phyloP scores from a whole-genome alignment of 331 rosid species.

The Rhamnella rubrinervis region DNA sequence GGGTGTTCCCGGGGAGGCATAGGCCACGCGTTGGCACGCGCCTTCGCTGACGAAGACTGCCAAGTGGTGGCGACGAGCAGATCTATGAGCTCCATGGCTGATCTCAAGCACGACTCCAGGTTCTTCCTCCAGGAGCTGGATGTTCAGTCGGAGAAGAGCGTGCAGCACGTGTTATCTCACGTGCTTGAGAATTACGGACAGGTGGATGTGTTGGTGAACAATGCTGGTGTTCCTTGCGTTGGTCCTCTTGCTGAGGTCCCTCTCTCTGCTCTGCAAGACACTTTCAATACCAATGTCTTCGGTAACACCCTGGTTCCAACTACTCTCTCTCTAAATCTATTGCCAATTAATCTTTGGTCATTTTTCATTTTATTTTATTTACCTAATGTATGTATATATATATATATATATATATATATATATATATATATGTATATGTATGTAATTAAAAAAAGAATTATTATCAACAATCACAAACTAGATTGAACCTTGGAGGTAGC shows the following conservation, averaged over 20 bases:
- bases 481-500: too few relatives aligned
- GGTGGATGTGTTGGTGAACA: slow-evolving; percentile 72
- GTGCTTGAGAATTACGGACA: slow-evolving; percentile 54
- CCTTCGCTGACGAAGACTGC: slow-evolving; percentile 63
- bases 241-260: slow-evolving; percentile 81
- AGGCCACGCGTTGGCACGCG: slow-evolving; percentile 73
- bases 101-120: slow-evolving; percentile 49
- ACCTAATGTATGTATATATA: too few relatives aligned
- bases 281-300: slow-evolving; percentile 68
- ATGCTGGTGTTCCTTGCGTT: slow-evolving; percentile 74
- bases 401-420: too few relatives aligned
- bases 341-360: not conserved
- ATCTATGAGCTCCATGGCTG: slow-evolving; percentile 52
- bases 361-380: too few relatives aligned
- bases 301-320: slow-evolving; percentile 31
- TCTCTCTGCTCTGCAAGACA: slow-evolving; percentile 46
- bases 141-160: slow-evolving; percentile 72
- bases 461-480: too few relatives aligned
- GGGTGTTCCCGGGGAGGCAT: slow-evolving; percentile 74
- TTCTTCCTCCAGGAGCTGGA: slow-evolving; percentile 67
- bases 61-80: slow-evolving; percentile 73
- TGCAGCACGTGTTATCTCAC: slow-evolving; percentile 31
- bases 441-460: too few relatives aligned
- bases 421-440: too few relatives aligned
- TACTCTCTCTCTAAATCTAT: not conserved